Base-by-base conservation (phyloP, 768 basidiomycete species). In the button mushroom (Agaricus bisporus) region DNA sequence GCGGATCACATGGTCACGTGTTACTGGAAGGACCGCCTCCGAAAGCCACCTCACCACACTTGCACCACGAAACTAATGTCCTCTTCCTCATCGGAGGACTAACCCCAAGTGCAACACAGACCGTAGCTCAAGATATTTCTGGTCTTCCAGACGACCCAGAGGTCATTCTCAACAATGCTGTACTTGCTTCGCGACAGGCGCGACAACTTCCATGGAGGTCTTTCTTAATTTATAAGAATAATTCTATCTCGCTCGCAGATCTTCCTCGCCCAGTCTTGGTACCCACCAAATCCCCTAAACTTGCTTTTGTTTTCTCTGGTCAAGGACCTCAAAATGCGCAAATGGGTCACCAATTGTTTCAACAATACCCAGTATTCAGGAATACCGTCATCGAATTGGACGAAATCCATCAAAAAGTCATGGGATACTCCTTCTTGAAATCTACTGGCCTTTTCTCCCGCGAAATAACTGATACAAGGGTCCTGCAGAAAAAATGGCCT, bases 1-100 rank as follows among this genome's bases (percentile, higher is more conserved):
- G 74, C 18, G 76, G 76, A 7, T 66, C 68, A 2, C 75, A 74
- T 51, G 76, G 71, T 0, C 74, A 76, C 50, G 66, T 62, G 17
- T 65, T 78, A 20, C 43, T 76, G 8, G 68, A 75, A 58, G 64
- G 62, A 14, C 66, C 71, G 8, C 68, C 71, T 26, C 14, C 28
- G n/a, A 43, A 28, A 46, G 50, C 35, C 41, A 41, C 15, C 22
- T 35, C 15, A 9, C 32, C 12, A 41, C 14, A 8, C 12, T 43
- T 17, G 17, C 28, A 1, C 47, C 46, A 32, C 26, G 41, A 56
- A 50, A 43, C 48, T 17, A 67, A 72, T 3, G 46, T 66, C 14
- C 59, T 74, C 5, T 42, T 73, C 35, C 53, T 71, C 18, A 61
- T 65, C 17, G 71, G 67, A 22, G 74, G 70, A 7, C 63, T 76